A percentile compares a stretch with the other conserved stretches of the same genome.
Evolutionary conservation across 75 land plant species (phyloP).

Genomic region (Ceratopteris richardii): DNA sequence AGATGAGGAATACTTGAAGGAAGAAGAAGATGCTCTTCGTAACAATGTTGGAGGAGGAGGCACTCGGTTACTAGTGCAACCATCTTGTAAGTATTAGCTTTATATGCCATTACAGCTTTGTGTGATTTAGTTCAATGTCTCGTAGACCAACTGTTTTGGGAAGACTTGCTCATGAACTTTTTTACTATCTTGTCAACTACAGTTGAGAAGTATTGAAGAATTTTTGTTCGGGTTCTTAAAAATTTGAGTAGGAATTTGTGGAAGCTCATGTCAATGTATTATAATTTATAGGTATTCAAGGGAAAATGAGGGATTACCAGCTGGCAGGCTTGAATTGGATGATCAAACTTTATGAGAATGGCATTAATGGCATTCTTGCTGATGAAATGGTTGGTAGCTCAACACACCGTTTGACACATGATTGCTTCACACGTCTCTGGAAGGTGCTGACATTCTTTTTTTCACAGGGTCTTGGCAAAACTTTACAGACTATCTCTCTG

Average conservation of each 20-base stretch:
- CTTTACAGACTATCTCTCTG: constrained; percentile 93
- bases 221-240: no score
- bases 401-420: no score
- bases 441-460: not conserved
- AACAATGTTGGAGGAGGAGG: constrained; percentile 40
- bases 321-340: constrained; percentile 99
- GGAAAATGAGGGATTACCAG: constrained; percentile 98
- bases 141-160: not conserved
- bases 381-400: constrained; percentile 82
- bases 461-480: constrained; percentile 90
- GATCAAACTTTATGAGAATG: constrained; percentile 93
- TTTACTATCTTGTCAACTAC: not conserved
- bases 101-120: not conserved
- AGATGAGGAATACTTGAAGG: constrained; percentile 88
- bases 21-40: constrained; percentile 55
- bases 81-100: constrained; percentile 55
- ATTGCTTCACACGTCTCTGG: no score
- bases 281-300: constrained; percentile 70
- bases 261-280: no score
- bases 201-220: no score
- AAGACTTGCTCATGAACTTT: not conserved
- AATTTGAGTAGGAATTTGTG: no score
- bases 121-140: not conserved
- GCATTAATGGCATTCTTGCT: constrained; percentile 99
- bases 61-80: constrained; percentile 73